Conservation (phyloP, 2,329 filamentous ascomycete genomes). For the Monascus ruber region DNA sequence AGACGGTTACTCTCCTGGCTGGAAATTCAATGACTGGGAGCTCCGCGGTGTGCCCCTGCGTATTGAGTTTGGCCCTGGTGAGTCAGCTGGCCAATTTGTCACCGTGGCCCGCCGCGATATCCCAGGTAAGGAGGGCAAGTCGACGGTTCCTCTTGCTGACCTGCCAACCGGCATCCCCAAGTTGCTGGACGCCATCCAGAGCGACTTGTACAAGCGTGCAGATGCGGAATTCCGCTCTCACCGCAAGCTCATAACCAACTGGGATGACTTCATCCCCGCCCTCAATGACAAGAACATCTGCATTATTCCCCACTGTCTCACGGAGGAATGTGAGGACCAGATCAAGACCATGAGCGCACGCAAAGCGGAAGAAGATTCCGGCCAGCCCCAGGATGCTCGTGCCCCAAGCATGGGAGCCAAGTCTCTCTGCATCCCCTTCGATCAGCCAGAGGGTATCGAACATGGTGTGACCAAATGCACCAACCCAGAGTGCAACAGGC, state of each 20-base stretch:
- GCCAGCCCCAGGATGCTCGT: conserved; percentile 61
- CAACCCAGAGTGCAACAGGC: conserved; percentile 69
- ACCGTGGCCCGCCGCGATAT: conserved; percentile 80
- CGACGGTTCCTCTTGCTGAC: conserved; percentile 63
- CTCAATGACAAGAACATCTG: conserved; percentile 89
- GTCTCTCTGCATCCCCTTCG: conserved; percentile 67
- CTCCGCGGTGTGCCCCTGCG: conserved; percentile 89
- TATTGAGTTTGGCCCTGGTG: conserved; percentile 91
- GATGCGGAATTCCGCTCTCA: conserved; percentile 68
- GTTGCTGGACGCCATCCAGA: conserved; percentile 81
- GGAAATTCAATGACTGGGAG: conserved; percentile 99
- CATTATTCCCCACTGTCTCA: conserved; percentile 81
- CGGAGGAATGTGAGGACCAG: conserved; percentile 75
- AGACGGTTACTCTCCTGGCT: conserved; percentile 84
- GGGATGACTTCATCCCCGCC: conserved; percentile 82
- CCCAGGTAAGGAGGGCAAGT: conserved; percentile 54
- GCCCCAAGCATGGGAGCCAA: conserved; percentile 68
- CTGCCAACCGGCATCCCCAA: conserved; percentile 62
- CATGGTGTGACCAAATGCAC: conserved; percentile 80
- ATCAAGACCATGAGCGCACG: conserved; percentile 87
- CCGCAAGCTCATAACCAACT: conserved; percentile 68
- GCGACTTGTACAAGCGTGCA: conserved; percentile 67
- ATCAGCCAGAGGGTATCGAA: conserved; percentile 71
- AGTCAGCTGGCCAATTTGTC: conserved; percentile 74
- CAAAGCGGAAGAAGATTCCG: conserved; percentile 47